Conservation (phyloP, 2,329 filamentous ascomycete species). For the Hypoxylon sp. region DNA sequence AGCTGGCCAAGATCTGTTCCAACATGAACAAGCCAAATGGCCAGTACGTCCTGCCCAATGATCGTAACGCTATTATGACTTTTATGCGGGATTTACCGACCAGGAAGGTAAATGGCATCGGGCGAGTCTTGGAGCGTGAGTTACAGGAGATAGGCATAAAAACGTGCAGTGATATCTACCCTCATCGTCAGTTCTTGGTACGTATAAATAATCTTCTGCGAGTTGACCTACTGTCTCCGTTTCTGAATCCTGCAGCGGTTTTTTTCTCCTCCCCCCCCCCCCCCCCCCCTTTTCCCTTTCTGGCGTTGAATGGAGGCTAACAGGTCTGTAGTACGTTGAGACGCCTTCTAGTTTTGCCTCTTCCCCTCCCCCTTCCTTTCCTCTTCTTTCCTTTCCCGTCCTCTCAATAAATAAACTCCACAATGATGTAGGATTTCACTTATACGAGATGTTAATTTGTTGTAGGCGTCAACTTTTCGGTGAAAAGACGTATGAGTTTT, state of each 20-base stretch:
- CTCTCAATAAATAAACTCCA: neutral
- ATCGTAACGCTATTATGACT: conserved; percentile 80
- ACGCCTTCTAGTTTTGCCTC: conserved; percentile 3
- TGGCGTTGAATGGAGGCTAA: conserved; percentile 14
- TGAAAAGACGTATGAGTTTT: conserved; percentile 89
- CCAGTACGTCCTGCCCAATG: conserved; percentile 82
- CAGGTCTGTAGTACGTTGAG: conserved; percentile 30
- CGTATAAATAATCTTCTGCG: conserved; percentile 7
- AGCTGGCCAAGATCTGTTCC: conserved; percentile 94
- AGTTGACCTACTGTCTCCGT: neutral
- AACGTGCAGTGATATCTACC: conserved; percentile 89
- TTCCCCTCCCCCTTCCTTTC: neutral
- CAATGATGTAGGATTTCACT: neutral
- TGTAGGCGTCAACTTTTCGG: conserved; percentile 79
- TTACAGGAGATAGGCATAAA: conserved; percentile 88
- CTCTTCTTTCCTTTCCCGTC: neutral
- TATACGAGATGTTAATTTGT: conserved; percentile 15
- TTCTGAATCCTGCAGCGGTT: neutral
- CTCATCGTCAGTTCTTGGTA: conserved; percentile 77
- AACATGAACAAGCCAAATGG: conserved; percentile 98
- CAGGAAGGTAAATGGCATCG: conserved; percentile 95
- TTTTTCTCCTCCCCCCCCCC: too few relatives aligned
- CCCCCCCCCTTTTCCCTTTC: too few relatives aligned
- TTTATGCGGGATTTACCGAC: conserved; percentile 90
- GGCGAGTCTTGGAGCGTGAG: conserved; percentile 92